Base-by-base conservation (phyloP, 257 asterid species). In the Fraxinus excelsior region DNA sequence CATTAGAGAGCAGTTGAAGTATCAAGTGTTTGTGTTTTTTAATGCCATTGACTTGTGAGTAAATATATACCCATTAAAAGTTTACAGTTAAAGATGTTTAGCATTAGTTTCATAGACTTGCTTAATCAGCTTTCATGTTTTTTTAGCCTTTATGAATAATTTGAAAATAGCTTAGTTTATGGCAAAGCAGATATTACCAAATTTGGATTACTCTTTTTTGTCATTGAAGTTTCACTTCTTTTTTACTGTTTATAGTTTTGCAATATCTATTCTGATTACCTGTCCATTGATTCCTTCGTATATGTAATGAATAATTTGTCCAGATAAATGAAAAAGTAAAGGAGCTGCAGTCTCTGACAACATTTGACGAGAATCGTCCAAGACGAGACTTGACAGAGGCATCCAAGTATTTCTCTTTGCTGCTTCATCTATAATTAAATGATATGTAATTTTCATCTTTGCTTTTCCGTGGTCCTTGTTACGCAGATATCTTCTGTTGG, bases 241-340 rank as follows among this genome's bases (percentile, higher is more conserved):
- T 72, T 76, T 46, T 72, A 44, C 12, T 75, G 64, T 81, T 64
- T 64, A 60, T 80, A 44, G 32, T 65, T 53, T 76, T 66, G 68
- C 81, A 67, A 16, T 46, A 46, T 51, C 19, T 34, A 70, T n/a
- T 67, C 44, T 37, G 67, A 2, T 70, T 9, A 44, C 46, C 64
- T 46, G 62, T 75, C 84, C 74, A 78, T 80, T 58, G 68, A 40
- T 53, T 58, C 46, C 62, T 62, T 62, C 2, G 13, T 62, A 11
- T 62, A 1, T n/a, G 65, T 76, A 72, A 74, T 71, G 72, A 49
- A 58, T 58, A 62, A 75, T 77, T 64, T 77, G 56, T 68, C 67
- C 85, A 94, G 97, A 84, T 92, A 77, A 91, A 91, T 73, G 90
- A 80, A 79, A 89, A 91, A 79, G 89, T 94, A 37, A 80, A 77